These are phyloP conservation scores for Desmodesmus armatus DNA, from an alignment of 139 green algal species.

Conservation along the genomic window DNA sequence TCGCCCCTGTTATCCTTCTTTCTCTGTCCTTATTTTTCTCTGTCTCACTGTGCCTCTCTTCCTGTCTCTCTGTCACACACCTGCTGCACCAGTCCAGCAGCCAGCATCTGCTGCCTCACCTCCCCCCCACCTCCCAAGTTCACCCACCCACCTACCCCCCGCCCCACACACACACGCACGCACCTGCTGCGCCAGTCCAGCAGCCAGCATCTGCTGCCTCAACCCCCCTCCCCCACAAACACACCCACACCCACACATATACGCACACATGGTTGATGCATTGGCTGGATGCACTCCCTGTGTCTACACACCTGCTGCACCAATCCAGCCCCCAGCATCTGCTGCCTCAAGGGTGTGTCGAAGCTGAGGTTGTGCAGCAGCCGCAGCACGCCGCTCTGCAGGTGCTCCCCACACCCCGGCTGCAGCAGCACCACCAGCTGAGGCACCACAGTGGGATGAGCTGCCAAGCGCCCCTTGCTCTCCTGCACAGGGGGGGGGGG, in stretches of 20 bases:
- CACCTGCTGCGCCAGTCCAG: not conserved
- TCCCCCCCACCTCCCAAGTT: not conserved
- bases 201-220: not conserved
- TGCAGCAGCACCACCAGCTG: slow-evolving; percentile 55
- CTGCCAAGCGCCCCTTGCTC: slow-evolving; percentile 75
- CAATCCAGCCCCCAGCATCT: slow-evolving; percentile 80
- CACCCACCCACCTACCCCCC: not conserved
- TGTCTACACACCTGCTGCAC: slow-evolving; percentile 68
- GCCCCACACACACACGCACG: not conserved
- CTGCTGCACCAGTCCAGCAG: too few relatives aligned
- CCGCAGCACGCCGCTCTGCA: slow-evolving; percentile 64
- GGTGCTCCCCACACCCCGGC: slow-evolving; percentile 11
- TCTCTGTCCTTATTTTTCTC: too few relatives aligned
- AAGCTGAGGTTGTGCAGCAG: slow-evolving; percentile 94
- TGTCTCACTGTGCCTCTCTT: too few relatives aligned
- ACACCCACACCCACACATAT: not conserved
- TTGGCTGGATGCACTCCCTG: not conserved
- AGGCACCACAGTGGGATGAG: slow-evolving; percentile 6
- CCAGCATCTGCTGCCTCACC: too few relatives aligned
- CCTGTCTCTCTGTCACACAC: not conserved
- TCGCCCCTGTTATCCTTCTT: too few relatives aligned
- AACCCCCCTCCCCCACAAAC: not conserved
- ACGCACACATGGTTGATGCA: too few relatives aligned
- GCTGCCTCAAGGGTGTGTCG: slow-evolving; percentile 74
- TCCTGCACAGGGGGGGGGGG: too few relatives aligned